A percentile compares a stretch with the other conserved stretches of the same genome.
These are phyloP conservation scores for Scolecobasidium constrictum DNA, from an alignment of 2,329 filamentous ascomycete genomes.

Conservation along the genomic window DNA sequence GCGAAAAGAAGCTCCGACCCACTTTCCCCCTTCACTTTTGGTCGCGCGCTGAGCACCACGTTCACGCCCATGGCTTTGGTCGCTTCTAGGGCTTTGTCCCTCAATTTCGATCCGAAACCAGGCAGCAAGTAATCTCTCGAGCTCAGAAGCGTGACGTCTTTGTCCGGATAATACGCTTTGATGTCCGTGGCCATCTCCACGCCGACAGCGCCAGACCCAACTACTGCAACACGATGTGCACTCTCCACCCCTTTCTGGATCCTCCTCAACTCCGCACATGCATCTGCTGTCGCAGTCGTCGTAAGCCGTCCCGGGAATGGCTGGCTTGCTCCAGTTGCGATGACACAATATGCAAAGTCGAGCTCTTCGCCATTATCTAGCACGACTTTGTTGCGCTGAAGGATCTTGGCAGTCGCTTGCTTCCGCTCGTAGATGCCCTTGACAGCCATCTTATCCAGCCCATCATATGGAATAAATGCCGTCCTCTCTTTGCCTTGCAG, in stretches of 20 bases:
- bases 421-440: constrained; percentile 29
- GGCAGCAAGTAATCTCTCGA: constrained; percentile 44
- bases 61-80: constrained; percentile 20
- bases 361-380: constrained; percentile 35
- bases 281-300: constrained; percentile 25
- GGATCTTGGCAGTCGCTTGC: constrained; percentile 28
- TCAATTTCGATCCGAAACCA: constrained; percentile 34
- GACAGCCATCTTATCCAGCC: constrained; percentile 25
- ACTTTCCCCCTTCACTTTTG: neutral
- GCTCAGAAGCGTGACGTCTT: constrained; percentile 47
- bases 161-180: constrained; percentile 44
- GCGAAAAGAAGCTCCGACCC: neutral
- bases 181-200: constrained; percentile 51
- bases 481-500: constrained; percentile 45
- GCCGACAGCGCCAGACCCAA: constrained; percentile 50
- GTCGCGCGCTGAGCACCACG: neutral
- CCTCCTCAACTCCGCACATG: neutral
- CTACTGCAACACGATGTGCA: constrained; percentile 28
- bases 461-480: constrained; percentile 49
- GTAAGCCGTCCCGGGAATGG: constrained; percentile 39
- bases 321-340: constrained; percentile 44
- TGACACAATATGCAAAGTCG: constrained; percentile 43
- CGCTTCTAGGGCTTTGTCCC: constrained; percentile 27
- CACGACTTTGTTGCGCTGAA: constrained; percentile 28
- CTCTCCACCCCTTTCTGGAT: neutral